phyloP scores from a whole-genome alignment of 2,329 filamentous ascomycete genomes.

The Apiospora marii region DNA sequence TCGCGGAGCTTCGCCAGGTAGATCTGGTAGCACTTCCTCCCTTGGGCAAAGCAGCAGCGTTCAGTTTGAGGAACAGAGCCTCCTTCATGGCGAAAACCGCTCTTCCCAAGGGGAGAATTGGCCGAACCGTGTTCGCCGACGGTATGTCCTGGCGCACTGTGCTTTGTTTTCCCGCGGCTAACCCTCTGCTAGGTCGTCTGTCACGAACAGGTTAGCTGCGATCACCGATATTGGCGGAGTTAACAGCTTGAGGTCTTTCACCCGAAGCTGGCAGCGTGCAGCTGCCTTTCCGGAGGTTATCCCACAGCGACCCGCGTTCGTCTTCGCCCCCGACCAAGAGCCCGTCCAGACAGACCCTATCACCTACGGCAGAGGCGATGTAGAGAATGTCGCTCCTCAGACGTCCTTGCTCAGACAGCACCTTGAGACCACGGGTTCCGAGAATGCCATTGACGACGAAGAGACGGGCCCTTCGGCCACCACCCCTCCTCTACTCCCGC shows the following conservation, averaged over 20 bases:
- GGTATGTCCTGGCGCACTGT: conserved; percentile 4
- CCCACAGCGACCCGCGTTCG: conserved; percentile 78
- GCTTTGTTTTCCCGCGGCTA: conserved; percentile 28
- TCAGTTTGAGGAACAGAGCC: conserved; percentile 54
- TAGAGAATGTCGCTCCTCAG: conserved; percentile 46
- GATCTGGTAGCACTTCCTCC: conserved; percentile 50
- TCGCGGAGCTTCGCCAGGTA: conserved; percentile 48
- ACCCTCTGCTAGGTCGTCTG: conserved; percentile 59
- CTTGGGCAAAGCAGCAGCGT: conserved; percentile 48
- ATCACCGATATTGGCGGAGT: conserved; percentile 82
- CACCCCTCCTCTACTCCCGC: conserved; percentile 29
- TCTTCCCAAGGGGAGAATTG: conserved; percentile 45
- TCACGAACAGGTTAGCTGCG: conserved; percentile 62
- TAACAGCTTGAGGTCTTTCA: conserved; percentile 94
- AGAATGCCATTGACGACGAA: conserved; percentile 38
- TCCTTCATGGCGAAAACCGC: conserved; percentile 50
- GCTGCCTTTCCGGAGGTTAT: conserved; percentile 89
- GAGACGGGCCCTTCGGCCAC: conserved; percentile 35
- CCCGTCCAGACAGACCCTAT: conserved; percentile 48
- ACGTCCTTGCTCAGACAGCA: conserved; percentile 61
- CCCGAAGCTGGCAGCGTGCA: conserved; percentile 89
- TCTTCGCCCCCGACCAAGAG: conserved; percentile 66
- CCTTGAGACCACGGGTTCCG: conserved; percentile 50
- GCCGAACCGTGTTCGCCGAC: conserved; percentile 24
- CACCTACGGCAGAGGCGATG: conserved; percentile 50